Base-by-base conservation (phyloP, 2,329 filamentous ascomycete genomes). In the Colletotrichum ledebouriae region DNA sequence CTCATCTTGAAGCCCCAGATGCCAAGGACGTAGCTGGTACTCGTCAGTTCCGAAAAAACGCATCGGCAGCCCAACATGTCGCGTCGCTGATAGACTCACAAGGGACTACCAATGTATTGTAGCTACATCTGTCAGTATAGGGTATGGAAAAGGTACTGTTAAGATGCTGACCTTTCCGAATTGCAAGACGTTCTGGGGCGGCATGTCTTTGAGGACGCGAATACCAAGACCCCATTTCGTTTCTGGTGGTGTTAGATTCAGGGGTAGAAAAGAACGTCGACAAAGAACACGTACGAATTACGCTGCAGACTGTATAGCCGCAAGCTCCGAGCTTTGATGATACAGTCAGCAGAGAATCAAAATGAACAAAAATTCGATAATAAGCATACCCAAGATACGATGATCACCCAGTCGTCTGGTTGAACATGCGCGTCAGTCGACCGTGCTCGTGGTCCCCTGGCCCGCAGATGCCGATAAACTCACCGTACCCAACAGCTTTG, bases 1-100 rank as follows among this genome's bases (percentile, higher is more conserved):
- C 82, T 77, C 25, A 84, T 74, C 61, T 85, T 85, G 74, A 85
- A 85, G 2, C 78, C 80, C 10, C 83, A 76, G 29, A 85, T 81
- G 39, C 78, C 77, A 7, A 76, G 69, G 20, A 82, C 78, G 60
- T 83, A 83, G 29, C 80, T 82, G 29, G 10, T 69, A 4, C 58
- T 33, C 60, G 11, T 70, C 10, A 53, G 55, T 17, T 5, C 10
- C 25, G 52, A 6, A 17, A 6, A 17, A 17, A 13, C 22, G 52
- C 13, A 37, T 7, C 13, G 15, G 29, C 29, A 20, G 15, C 3
- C n/a, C 6, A 15, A 29, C 4, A 12, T 17, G 15, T 2, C 2
- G 2, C 12, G 25, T n/a, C 4, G 3, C 20, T 41, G 5, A 3
- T 13, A 15, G n/a, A 22, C 78, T 72, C 72, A 83, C 80, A 82